These are phyloP conservation scores for Taiozyma sp. DNA, from an alignment of 1,139 yeast species.

Conservation along the genomic window DNA sequence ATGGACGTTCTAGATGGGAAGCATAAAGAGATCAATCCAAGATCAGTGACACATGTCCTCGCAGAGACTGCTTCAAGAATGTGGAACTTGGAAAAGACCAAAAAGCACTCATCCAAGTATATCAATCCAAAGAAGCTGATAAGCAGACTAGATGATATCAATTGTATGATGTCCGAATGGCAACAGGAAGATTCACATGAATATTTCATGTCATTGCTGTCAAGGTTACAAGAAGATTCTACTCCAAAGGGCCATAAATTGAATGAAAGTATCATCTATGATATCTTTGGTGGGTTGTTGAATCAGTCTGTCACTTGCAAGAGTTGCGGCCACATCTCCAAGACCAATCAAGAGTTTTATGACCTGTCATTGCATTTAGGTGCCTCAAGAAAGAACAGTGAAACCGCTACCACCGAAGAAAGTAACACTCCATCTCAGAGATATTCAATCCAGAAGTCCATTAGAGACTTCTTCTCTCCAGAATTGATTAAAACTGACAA, in stretches of 20 bases:
- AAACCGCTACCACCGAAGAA: conserved; percentile 4
- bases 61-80: conserved; percentile 69
- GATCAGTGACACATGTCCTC: conserved; percentile 65
- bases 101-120: conserved; percentile 32
- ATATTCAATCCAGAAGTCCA: conserved; percentile 68
- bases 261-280: conserved; percentile 79
- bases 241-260: conserved; percentile 85
- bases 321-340: conserved; percentile 75
- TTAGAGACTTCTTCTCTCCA: conserved; percentile 75
- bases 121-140: conserved; percentile 75
- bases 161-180: conserved; percentile 96
- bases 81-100: conserved; percentile 44
- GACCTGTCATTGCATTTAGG: conserved; percentile 75
- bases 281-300: conserved; percentile 88
- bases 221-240: conserved; percentile 85
- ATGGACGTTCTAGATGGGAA: conserved; percentile 56
- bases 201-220: conserved; percentile 86
- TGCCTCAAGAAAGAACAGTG: conserved; percentile 17
- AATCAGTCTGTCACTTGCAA: conserved; percentile 83
- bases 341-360: conserved; percentile 90
- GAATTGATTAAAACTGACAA: conserved; percentile 69
- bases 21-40: conserved; percentile 41
- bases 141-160: conserved; percentile 72
- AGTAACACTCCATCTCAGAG: conserved; percentile 22
- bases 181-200: conserved; percentile 98